These are phyloP conservation scores for Parasitella parasitica DNA, from an alignment of 371 early-diverging fungal species.

Conservation along the genomic window DNA sequence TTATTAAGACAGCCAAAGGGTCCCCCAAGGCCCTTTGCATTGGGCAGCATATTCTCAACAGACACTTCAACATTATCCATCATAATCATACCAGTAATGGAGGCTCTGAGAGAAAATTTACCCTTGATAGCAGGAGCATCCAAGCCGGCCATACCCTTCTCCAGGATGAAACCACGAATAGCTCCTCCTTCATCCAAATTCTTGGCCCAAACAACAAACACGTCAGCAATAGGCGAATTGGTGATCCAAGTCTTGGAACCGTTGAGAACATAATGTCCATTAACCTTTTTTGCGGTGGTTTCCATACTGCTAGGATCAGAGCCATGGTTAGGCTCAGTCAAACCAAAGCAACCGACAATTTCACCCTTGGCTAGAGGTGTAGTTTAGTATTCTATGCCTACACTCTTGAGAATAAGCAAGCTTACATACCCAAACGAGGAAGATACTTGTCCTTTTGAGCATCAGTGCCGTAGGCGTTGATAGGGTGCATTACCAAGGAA, in stretches of 20 bases:
- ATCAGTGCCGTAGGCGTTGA: slow-evolving; percentile 91
- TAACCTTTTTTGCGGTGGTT: slow-evolving; percentile 79
- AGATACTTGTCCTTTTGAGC: slow-evolving; percentile 91
- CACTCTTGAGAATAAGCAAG: no score
- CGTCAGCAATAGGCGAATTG: slow-evolving; percentile 97
- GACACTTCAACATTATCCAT: slow-evolving; percentile 97
- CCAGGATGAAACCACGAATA: slow-evolving; percentile 95
- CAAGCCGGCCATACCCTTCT: slow-evolving; percentile 88
- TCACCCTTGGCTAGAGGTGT: slow-evolving; percentile 90
- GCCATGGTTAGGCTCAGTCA: slow-evolving; percentile 99
- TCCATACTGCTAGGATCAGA: slow-evolving; percentile 95
- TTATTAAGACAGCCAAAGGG: slow-evolving; percentile 98
- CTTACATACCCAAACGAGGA: slow-evolving; percentile 74
- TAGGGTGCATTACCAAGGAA: slow-evolving; percentile 97
- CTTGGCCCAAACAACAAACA: slow-evolving; percentile 99
- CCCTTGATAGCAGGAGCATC: slow-evolving; percentile 90
- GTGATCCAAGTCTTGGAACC: slow-evolving; percentile 99
- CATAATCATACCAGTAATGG: slow-evolving; percentile 97
- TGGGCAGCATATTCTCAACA: slow-evolving; percentile 84
- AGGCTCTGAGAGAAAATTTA: slow-evolving; percentile 94
- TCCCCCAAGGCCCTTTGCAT: slow-evolving; percentile 91
- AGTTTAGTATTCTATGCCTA: no score
- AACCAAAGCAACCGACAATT: slow-evolving; percentile 89
- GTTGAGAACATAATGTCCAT: slow-evolving; percentile 79
- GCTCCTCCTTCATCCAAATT: slow-evolving; percentile 74